phyloP scores from a whole-genome alignment of 257 asterid genomes.

The Knoxia roxburghii region DNA sequence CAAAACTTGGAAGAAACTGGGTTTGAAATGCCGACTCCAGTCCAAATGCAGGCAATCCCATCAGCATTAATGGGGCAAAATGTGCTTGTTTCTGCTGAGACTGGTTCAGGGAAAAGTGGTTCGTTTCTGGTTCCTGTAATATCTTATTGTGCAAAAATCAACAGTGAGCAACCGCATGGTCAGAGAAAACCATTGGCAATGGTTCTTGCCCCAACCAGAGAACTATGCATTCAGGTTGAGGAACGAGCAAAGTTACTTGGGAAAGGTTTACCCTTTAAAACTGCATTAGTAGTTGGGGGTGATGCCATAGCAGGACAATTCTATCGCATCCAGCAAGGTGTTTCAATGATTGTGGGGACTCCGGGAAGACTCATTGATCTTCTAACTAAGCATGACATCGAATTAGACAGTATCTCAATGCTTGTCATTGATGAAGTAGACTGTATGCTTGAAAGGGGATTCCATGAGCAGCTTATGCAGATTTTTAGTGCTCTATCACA shows the following conservation, averaged over 20 bases:
- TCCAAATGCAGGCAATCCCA: slow-evolving; percentile 96
- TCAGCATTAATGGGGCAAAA: slow-evolving; percentile 62
- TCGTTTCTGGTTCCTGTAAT: slow-evolving; percentile 76
- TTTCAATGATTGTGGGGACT: slow-evolving; percentile 84
- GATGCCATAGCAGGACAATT: slow-evolving; percentile 88
- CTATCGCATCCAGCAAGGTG: slow-evolving; percentile 71
- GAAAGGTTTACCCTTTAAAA: slow-evolving; percentile 85
- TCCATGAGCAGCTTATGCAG: slow-evolving; percentile 84
- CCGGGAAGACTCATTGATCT: slow-evolving; percentile 93
- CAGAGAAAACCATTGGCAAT: slow-evolving; percentile 62
- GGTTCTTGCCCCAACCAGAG: slow-evolving; percentile 87
- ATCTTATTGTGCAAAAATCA: slow-evolving; percentile 45
- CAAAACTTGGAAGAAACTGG: slow-evolving; percentile 72
- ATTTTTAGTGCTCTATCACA: slow-evolving; percentile 63
- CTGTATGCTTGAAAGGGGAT: slow-evolving; percentile 79
- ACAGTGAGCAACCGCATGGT: slow-evolving; percentile 20
- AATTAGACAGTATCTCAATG: slow-evolving; percentile 54
- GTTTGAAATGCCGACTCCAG: slow-evolving; percentile 89
- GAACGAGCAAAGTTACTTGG: slow-evolving; percentile 88
- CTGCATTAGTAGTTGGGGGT: slow-evolving; percentile 91
- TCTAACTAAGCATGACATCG: slow-evolving; percentile 66
- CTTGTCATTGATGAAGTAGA: slow-evolving; percentile 92
- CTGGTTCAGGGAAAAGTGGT: slow-evolving; percentile 92
- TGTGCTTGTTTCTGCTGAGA: slow-evolving; percentile 83
- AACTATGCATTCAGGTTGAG: slow-evolving; percentile 88